These are phyloP conservation scores for Psilocybe tampanensis DNA, from an alignment of 768 basidiomycete genomes.

Conservation along the genomic window DNA sequence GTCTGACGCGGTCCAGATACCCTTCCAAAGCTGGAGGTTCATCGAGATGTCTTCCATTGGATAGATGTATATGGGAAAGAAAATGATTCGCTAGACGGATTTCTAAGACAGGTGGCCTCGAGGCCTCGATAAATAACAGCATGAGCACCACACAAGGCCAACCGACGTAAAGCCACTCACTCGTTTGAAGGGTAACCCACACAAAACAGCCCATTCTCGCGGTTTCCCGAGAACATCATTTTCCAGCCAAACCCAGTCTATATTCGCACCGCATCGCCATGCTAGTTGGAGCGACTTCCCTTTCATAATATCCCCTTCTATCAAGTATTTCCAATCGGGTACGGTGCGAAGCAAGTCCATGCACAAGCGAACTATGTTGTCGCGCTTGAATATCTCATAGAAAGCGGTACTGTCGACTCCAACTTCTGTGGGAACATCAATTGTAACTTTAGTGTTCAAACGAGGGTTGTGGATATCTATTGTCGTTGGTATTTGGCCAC, in stretches of 20 bases:
- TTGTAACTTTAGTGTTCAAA: slow-evolving; percentile 64
- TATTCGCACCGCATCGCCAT: slow-evolving; percentile 71
- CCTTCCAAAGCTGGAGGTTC: slow-evolving; percentile 89
- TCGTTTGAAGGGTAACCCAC: slow-evolving; percentile 73
- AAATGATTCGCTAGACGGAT: slow-evolving; percentile 75
- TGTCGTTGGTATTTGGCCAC: slow-evolving; percentile 65
- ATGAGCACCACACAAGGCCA: neutral
- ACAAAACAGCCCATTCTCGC: slow-evolving; percentile 75
- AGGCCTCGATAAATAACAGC: slow-evolving; percentile 27
- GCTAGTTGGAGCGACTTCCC: slow-evolving; percentile 72
- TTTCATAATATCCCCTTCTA: slow-evolving; percentile 51
- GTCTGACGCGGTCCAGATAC: slow-evolving; percentile 73
- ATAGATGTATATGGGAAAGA: slow-evolving; percentile 47
- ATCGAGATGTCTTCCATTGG: slow-evolving; percentile 49
- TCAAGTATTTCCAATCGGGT: slow-evolving; percentile 62
- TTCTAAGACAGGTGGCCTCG: slow-evolving; percentile 60
- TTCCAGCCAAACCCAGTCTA: slow-evolving; percentile 90
- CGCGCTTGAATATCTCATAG: slow-evolving; percentile 55
- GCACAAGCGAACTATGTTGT: slow-evolving; percentile 67
- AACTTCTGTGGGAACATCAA: slow-evolving; percentile 64
- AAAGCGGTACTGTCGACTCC: slow-evolving; percentile 38
- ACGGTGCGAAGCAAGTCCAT: slow-evolving; percentile 54
- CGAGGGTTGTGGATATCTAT: slow-evolving; percentile 75
- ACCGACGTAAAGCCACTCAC: slow-evolving; percentile 38
- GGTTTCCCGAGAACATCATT: slow-evolving; percentile 60